phyloP scores from a whole-genome alignment of 148 eudicot genomes.

The Agrostemma githago region DNA sequence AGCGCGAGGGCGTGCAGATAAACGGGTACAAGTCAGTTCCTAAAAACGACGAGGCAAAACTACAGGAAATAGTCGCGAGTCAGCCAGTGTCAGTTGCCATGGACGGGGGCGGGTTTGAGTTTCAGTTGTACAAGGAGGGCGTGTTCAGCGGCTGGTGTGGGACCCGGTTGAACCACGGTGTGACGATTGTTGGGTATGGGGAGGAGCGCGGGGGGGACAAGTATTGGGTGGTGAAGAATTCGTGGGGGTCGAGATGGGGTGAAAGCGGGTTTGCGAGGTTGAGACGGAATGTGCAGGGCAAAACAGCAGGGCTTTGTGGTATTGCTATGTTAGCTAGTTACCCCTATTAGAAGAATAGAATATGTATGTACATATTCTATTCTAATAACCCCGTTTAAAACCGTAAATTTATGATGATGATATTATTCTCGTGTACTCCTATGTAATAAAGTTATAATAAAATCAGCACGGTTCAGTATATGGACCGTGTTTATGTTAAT shows the following conservation, averaged over 20 bases:
- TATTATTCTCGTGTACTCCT: too few relatives aligned
- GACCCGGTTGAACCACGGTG: constrained; percentile 40
- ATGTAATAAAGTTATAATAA: too few relatives aligned
- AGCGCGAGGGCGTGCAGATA: constrained; percentile 13
- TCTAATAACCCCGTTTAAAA: constrained; percentile 36
- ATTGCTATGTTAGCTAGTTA: constrained; percentile 45
- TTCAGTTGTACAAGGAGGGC: constrained; percentile 49
- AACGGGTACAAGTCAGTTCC: constrained; percentile 32
- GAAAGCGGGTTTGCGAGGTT: constrained; percentile 41
- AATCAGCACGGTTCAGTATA: too few relatives aligned
- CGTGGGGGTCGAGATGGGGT: constrained; percentile 55
- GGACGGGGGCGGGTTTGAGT: constrained; percentile 30
- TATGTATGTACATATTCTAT: too few relatives aligned
- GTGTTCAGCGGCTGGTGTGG: constrained; percentile 44
- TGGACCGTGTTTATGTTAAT: too few relatives aligned
- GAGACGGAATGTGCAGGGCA: constrained; percentile 18
- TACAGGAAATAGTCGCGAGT: constrained; percentile 39
- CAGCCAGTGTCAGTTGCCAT: constrained; percentile 60
- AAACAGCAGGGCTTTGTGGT: constrained; percentile 31
- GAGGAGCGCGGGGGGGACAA: constrained; percentile 16
- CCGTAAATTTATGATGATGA: neutral
- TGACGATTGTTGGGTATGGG: constrained; percentile 46
- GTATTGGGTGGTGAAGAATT: constrained; percentile 51
- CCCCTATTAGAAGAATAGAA: too few relatives aligned
- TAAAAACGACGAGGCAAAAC: constrained; percentile 22